These are phyloP conservation scores for Penicillium herquei DNA, from an alignment of 495 filamentous ascomycete genomes.

Conservation along the genomic window DNA sequence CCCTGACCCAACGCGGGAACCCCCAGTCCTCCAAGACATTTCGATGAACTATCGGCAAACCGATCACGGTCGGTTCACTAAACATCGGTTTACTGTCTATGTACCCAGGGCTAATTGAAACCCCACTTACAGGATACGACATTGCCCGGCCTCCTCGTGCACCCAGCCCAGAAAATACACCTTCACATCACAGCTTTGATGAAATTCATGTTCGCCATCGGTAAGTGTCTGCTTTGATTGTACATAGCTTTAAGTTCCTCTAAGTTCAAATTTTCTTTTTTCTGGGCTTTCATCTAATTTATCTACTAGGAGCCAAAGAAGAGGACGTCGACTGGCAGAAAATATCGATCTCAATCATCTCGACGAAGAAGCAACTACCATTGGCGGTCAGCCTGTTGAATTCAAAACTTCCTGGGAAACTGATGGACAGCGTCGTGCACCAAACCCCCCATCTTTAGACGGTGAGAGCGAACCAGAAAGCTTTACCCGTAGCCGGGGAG, in stretches of 20 bases:
- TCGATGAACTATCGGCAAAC: conserved; percentile 85
- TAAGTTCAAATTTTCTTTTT: too few species aligned
- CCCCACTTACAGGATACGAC: conserved; percentile 18
- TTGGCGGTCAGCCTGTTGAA: conserved; percentile 6
- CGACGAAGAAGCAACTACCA: conserved; percentile 16
- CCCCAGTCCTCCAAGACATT: conserved; percentile 74
- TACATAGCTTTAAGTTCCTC: background rate
- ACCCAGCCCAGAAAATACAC: conserved; percentile 35
- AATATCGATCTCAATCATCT: conserved; percentile 15
- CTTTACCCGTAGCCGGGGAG: background rate
- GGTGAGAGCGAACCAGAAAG: conserved; percentile 1
- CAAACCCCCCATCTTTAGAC: background rate
- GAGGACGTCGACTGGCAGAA: conserved; percentile 16
- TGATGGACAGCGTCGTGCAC: background rate
- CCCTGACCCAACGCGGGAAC: conserved; percentile 59
- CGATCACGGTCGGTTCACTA: conserved; percentile 65
- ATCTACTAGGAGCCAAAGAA: conserved; percentile 6
- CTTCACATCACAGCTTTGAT: conserved; percentile 31
- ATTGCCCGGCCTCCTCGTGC: conserved; percentile 30
- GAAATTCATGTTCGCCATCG: conserved; percentile 54
- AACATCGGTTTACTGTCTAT: background rate
- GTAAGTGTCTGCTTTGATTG: conserved; percentile 3
- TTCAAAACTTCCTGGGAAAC: conserved; percentile 19
- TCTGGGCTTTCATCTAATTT: background rate
- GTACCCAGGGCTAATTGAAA: conserved; percentile 4